Evolutionary conservation across 805 yeast genomes (phyloP).

Genomic region (Hermanozyma aechmeae): DNA sequence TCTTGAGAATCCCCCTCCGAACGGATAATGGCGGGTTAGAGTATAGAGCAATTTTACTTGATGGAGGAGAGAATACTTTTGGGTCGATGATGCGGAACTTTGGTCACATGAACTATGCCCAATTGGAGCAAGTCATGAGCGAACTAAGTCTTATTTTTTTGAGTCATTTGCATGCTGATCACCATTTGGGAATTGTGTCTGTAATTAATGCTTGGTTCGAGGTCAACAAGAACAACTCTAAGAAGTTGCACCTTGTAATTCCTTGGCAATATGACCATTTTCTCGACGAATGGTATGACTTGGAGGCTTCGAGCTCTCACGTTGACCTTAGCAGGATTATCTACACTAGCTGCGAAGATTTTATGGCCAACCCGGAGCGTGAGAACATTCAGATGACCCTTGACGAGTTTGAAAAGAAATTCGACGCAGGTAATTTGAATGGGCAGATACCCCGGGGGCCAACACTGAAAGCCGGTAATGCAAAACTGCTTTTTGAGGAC

Average conservation of each 20-base stretch:
- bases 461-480: slow-evolving; percentile 15
- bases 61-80: slow-evolving; percentile 92
- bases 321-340: slow-evolving; percentile 33
- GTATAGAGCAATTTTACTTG: slow-evolving; percentile 54
- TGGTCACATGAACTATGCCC: slow-evolving; percentile 34
- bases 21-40: too few species aligned
- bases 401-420: slow-evolving; percentile 23
- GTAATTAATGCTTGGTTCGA: slow-evolving; percentile 62
- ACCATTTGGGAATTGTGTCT: slow-evolving; percentile 77
- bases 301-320: slow-evolving; percentile 27
- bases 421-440: slow-evolving; percentile 13
- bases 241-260: slow-evolving; percentile 46
- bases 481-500: slow-evolving; percentile 28
- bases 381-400: slow-evolving; percentile 19
- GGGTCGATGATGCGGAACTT: slow-evolving; percentile 62
- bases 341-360: slow-evolving; percentile 54
- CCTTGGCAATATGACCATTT: slow-evolving; percentile 73
- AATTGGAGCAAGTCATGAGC: slow-evolving; percentile 32
- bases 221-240: slow-evolving; percentile 19
- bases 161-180: slow-evolving; percentile 96
- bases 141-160: slow-evolving; percentile 63
- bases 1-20: slow-evolving; percentile 63
- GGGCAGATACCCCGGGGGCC: slow-evolving; percentile 9
- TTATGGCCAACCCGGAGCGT: slow-evolving; percentile 23
- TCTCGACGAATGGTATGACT: slow-evolving; percentile 54